Percentiles rank a stretch among this genome's conserved stretches.
Evolutionary conservation across 148 eudicot species (phyloP).

Genomic region (Heliosperma pusillum): DNA sequence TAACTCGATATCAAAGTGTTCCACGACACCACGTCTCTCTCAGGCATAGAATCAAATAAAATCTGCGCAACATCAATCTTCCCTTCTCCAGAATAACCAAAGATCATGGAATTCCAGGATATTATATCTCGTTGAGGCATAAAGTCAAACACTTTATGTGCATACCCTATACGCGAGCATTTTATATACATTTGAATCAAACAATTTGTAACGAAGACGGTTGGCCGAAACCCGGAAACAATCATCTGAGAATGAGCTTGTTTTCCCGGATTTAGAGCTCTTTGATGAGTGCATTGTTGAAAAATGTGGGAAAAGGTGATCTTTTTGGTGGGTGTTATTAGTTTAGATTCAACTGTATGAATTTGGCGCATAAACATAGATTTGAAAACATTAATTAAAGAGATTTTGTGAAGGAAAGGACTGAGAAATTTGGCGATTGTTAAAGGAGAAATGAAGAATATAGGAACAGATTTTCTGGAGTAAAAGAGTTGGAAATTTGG

Average conservation of each 20-base stretch:
- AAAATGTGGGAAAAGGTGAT: constrained; percentile 67
- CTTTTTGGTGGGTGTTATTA: constrained; percentile 14
- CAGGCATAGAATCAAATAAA: constrained; percentile 57
- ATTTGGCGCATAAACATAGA: background rate
- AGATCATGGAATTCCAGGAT: constrained; percentile 72
- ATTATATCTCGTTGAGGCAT: constrained; percentile 59
- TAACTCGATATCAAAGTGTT: constrained; percentile 81
- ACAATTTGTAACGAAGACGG: constrained; percentile 75
- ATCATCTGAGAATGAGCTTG: constrained; percentile 78
- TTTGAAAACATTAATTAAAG: background rate
- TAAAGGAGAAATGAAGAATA: background rate
- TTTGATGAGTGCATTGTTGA: constrained; percentile 58
- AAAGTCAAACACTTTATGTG: constrained; percentile 56
- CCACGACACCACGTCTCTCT: constrained; percentile 82
- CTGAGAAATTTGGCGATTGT: constrained; percentile 7
- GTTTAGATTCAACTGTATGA: constrained; percentile 19
- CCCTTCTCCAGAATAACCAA: constrained; percentile 51
- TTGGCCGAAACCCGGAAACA: constrained; percentile 69
- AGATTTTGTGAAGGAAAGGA: background rate
- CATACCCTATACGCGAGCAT: constrained; percentile 46
- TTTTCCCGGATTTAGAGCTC: constrained; percentile 50
- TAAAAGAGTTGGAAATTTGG: background rate
- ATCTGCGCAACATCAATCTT: constrained; percentile 40
- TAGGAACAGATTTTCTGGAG: background rate
- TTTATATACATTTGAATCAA: constrained; percentile 66